Base-by-base conservation (phyloP, 257 asterid genomes). In the Primulina huaijiensis region DNA sequence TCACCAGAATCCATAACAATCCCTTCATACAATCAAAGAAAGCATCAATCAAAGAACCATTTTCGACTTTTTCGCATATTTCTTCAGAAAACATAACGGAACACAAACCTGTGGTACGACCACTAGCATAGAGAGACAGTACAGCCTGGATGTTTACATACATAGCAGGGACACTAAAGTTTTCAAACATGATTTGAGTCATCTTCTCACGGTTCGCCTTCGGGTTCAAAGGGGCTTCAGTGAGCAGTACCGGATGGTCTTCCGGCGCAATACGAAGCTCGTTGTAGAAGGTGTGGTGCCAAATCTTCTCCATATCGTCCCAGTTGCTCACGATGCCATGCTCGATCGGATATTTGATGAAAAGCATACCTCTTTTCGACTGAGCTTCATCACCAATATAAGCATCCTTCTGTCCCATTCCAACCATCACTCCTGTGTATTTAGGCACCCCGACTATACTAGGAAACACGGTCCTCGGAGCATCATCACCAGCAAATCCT, bases 91-190 rank as follows among this genome's bases (percentile, higher is more conserved):
- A 38, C 1, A 37, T 35, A 67, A 8, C 37, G 11, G 58, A 68
- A 68, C 7, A 52, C 63, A 16, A 56, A 82, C 86, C 86, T 66
- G 87, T 82, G 33, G 84, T 82, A 8, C 84, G 87, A 25, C 87
- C 87, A 68, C 84, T 80, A 60, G 87, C 84, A 62, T 83, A 83
- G 34, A 83, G 84, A 33, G 87, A 80, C 61, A 83, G 29, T 17
- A 83, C 87, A 4, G 87, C 87, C 68, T 82, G 87, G 55, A 82
- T 82, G 21, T 79, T 83, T 8, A 82, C 87, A 70, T 82, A 82
- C 87, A 82, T 79, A 53, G 87, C 87, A 34, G 84, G 87, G 19
- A 82, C 82, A 66, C 46, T 30, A 69, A 82, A 82, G 6, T 74
- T 79, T 67, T 82, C 87, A 65, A 82, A 82, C 86, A 82, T 82